A percentile compares a stretch with the other conserved stretches of the same genome.
These are phyloP conservation scores for Yamadazyma philogaea DNA, from an alignment of 805 yeast species.

Conservation along the genomic window DNA sequence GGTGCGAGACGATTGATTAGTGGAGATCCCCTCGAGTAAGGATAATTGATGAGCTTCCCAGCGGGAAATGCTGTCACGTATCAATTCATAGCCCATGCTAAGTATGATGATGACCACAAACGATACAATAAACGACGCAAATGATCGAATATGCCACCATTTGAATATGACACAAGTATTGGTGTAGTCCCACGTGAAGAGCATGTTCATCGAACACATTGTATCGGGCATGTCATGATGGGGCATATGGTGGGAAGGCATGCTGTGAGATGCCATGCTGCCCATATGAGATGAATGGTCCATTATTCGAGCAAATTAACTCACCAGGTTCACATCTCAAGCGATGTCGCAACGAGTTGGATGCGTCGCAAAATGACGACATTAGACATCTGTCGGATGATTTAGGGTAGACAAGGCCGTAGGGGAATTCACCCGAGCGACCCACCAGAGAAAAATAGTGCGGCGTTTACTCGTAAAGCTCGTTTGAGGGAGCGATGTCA, in stretches of 20 bases:
- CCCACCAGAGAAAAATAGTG: too few species aligned
- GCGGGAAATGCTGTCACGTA: slow-evolving; percentile 28
- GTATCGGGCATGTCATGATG: slow-evolving; percentile 9
- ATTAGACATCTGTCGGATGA: neutral
- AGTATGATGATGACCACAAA: slow-evolving; percentile 46
- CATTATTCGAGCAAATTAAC: neutral
- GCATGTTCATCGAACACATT: slow-evolving; percentile 64
- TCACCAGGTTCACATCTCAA: neutral
- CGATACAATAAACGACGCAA: slow-evolving; percentile 49
- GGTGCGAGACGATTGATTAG: slow-evolving; percentile 8
- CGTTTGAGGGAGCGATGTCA: too few species aligned
- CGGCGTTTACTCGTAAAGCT: too few species aligned
- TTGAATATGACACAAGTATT: slow-evolving; percentile 69
- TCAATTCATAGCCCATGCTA: slow-evolving; percentile 59
- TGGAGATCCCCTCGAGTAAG: slow-evolving; percentile 6
- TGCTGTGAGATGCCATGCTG: neutral
- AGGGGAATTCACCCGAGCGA: too few species aligned
- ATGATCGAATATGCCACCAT: slow-evolving; percentile 75
- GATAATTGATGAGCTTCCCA: slow-evolving; percentile 24
- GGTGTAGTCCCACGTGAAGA: slow-evolving; percentile 75
- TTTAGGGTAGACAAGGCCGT: neutral
- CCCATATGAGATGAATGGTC: neutral
- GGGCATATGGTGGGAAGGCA: neutral
- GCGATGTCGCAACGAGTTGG: neutral
- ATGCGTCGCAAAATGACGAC: neutral